Percentiles rank a stretch among this genome's conserved stretches.
These are phyloP conservation scores for Trichophyton rubrum DNA, from an alignment of 2,329 filamentous ascomycete genomes.

Conservation along the genomic window DNA sequence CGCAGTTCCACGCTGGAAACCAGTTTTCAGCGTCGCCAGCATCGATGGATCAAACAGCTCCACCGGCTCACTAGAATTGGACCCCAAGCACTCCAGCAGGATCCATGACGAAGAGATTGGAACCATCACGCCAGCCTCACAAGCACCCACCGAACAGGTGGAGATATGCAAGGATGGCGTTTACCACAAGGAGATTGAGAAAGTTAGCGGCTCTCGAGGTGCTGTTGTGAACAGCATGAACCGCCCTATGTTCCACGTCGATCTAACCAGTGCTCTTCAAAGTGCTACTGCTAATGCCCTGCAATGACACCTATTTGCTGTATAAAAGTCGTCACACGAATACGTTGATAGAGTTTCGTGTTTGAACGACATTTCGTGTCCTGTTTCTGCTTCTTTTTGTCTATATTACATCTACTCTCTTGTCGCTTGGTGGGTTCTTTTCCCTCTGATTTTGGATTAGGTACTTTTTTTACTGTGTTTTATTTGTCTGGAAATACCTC, in stretches of 20 bases:
- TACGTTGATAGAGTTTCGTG: not conserved
- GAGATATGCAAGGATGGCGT: not conserved
- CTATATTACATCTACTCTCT: not conserved
- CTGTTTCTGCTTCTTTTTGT: not conserved
- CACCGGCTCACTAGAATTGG: constrained; percentile 53
- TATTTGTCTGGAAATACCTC: constrained; percentile 1
- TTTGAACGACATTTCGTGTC: not conserved
- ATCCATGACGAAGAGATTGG: constrained; percentile 13
- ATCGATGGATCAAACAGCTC: constrained; percentile 61
- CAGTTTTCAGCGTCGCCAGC: constrained; percentile 89
- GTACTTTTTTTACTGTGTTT: not conserved
- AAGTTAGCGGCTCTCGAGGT: constrained; percentile 24
- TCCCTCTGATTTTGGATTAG: not conserved
- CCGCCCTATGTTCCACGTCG: constrained; percentile 84
- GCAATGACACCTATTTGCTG: not conserved
- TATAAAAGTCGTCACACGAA: not conserved
- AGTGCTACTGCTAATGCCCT: constrained; percentile 66
- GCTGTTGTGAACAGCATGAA: constrained; percentile 76
- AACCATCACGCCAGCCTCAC: not conserved
- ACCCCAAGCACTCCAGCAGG: constrained; percentile 19
- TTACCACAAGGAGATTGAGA: constrained; percentile 5
- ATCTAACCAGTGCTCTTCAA: constrained; percentile 78
- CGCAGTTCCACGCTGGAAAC: constrained; percentile 62
- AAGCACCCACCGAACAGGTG: not conserved
- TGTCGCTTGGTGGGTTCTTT: not conserved